Evolutionary conservation across 495 filamentous ascomycete genomes (phyloP), one percentile per base, ranked within the genome.

Genomic region (Aspergillus cavernicola): DNA sequence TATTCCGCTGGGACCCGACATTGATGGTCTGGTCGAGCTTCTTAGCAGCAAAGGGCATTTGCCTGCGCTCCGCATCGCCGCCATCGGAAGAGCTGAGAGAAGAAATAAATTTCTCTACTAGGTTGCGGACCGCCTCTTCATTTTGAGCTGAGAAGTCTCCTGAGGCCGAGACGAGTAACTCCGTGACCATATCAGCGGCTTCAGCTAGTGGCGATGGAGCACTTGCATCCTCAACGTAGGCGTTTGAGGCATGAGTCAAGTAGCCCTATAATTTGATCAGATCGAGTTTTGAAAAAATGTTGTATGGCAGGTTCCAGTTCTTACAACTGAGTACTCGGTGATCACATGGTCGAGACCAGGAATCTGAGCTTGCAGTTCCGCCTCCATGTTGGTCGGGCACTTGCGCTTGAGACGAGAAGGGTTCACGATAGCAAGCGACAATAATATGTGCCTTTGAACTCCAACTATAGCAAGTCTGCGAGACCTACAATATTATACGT

Each of bases 11-110:
- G 2, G 92, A 83, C 56, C 90, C 89, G 55, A 99, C 92, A 65
- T 96, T 89, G 76, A 96, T 93, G 46, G 92, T 85, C 71, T 97
- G 93, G 65, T 96, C 95, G 10, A 99, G 81, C 60, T 87, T 87
- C 68, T 80, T 89, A 23, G 95, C 90, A 16, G 82, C 83, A 19
- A 89, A 85, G 18, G 83, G 82, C 70, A 82, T 79, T 57, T 87
- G 84, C 45, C 75, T 76, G 38, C 74, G 70, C 59, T 90, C 89
- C 10, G 85, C 78, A 69, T 90, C 84, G 35, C 74, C 65, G n/a
- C 84, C 87, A 76, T 89, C 84, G 44, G 79, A 78, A 10, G 84
- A 83, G 62, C 83, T 86, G 46, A 97, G 81, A 52, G 83, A 85
- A 47, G 86, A 80, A 36, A 95, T 88, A 80, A 95, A 95, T 65